Evolutionary conservation across 2,329 filamentous ascomycete species (phyloP), one percentile per base, ranked within the genome.

Genomic region (Colletotrichum endophyticum): DNA sequence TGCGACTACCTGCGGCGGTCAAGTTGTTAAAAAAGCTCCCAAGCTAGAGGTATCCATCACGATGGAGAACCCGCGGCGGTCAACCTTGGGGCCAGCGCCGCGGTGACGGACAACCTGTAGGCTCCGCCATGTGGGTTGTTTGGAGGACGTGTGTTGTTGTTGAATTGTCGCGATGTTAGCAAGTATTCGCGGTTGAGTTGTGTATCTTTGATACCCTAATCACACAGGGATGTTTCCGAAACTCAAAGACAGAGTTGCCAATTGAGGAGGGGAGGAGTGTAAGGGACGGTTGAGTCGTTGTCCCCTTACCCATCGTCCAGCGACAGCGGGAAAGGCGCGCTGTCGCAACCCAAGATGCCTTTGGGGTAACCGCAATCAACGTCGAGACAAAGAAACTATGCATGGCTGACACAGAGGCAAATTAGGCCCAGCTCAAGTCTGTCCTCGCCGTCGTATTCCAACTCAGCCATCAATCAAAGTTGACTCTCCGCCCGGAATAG

Each of bases 61-160:
- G 49, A 64, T 32, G 30, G 62, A 16, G 32, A 39, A 66, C 39
- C 64, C 25, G 39, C 49, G 62, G 70, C 53, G 19, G 44, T 36
- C 49, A 53, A 66, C 61, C 34, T 70, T 56, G 66, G 30, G 36
- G 49, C 16, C 39, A 53, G 44, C 44, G 12, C 64, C 64, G 49
- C 61, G 34, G 34, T 30, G 30, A 63, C 59, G 44, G 57, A 53
- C 13, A 16, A 36, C 61, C 70, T 63, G 13, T 63, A 53, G 30
- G 64, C 64, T 75, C 49, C 44, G 66, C 49, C 27, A 66, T 66
- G 68, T 72, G 72, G 72, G 36, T 72, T 72, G 72, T 39, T 75
- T 75, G 68, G 49, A 56, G 27, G 66, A 36, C 49, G 66, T 57
- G n/a, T 30, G 30, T 57, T 68, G 27, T 62, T 71, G 68, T n/a